Evolutionary conservation across 2,329 filamentous ascomycete genomes (phyloP), one percentile per base, ranked within the genome.

Genomic region (Exophiala sideris): DNA sequence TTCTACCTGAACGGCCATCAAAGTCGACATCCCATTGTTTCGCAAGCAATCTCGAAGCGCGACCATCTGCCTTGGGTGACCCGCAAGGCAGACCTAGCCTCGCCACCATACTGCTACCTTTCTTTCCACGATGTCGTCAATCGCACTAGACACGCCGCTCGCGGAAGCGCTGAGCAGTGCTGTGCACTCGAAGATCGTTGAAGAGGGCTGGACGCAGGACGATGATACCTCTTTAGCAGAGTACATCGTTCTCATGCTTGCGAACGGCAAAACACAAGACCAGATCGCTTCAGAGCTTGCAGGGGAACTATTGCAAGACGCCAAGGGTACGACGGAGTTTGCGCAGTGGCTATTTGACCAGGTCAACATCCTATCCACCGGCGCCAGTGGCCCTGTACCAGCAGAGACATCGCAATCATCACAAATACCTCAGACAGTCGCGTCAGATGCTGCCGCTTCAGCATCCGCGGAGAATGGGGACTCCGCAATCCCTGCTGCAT

Each of bases 191-290:
- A 97, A 97, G 76, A 79, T 99, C 54, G 83, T 90, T 55, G 92
- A 99, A 73, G 86, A 91, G 62, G 92, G 91, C 66, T 97, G 94
- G 92, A 91, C 85, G 58, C 85, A 87, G 29, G 88, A 86, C 58
- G 83, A 84, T 66, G 90, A 92, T 71, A 86, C 86, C 20, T 89
- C 90, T 35, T 82, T 99, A 56, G 87, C 91, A 56, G 94, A 99
- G 75, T 99, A 97, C 75, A 94, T 99, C 63, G 87, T 97, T 55
- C 83, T 97, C 60, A 96, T 97, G 92, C 82, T 99, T 32, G 89
- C 89, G 59, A 97, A 96, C 73, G 90, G 91, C 65, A 96, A 96
- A 73, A 91, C 88, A 3, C 87, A 95, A 69, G 85, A 91, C 47
- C 87, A 96, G 69, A 92, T 99, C 62, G 88, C 91, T 8, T 78